phyloP scores from a whole-genome alignment of 805 yeast genomes.

The Ogataea kodamae region DNA sequence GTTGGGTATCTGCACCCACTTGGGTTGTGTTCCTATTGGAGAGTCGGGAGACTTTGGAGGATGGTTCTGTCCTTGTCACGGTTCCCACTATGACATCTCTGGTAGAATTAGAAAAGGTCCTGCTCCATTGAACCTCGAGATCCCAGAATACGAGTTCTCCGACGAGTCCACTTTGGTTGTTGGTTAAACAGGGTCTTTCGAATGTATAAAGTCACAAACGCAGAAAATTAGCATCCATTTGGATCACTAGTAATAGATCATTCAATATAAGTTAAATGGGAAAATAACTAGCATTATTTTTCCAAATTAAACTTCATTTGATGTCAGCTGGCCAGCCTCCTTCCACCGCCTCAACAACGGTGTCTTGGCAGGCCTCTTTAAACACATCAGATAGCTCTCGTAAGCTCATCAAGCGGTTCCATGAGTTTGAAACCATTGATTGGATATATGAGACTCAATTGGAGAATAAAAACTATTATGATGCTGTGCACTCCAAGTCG shows the following conservation, averaged over 20 bases:
- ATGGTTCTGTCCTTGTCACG: constrained; percentile 99
- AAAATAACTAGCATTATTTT: too few relatives aligned
- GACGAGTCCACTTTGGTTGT: constrained; percentile 75
- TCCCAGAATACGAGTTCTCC: constrained; percentile 83
- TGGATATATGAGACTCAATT: constrained; percentile 62
- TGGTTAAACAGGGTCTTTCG: constrained; percentile 73
- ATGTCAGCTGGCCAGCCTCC: constrained; percentile 6
- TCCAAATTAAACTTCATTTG: too few relatives aligned
- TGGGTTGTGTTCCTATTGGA: constrained; percentile 99
- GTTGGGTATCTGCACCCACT: constrained; percentile 99
- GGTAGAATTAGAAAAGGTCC: constrained; percentile 99
- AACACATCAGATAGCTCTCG: constrained; percentile 13
- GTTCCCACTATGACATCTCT: constrained; percentile 99
- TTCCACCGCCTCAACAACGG: constrained; percentile 9
- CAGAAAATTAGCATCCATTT: constrained; percentile 11
- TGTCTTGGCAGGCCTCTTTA: constrained; percentile 26
- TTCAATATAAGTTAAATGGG: too few relatives aligned
- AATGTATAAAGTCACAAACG: constrained; percentile 14
- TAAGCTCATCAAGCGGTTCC: constrained; percentile 44
- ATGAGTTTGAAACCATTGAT: constrained; percentile 63
- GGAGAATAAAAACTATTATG: constrained; percentile 38
- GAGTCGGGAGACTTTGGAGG: constrained; percentile 99
- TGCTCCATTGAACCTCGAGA: constrained; percentile 97
- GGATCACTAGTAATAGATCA: constrained; percentile 12
- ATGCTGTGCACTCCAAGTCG: constrained; percentile 17